Conservation (phyloP, 305 asterid species). For the Caryopteris hybrid region DNA sequence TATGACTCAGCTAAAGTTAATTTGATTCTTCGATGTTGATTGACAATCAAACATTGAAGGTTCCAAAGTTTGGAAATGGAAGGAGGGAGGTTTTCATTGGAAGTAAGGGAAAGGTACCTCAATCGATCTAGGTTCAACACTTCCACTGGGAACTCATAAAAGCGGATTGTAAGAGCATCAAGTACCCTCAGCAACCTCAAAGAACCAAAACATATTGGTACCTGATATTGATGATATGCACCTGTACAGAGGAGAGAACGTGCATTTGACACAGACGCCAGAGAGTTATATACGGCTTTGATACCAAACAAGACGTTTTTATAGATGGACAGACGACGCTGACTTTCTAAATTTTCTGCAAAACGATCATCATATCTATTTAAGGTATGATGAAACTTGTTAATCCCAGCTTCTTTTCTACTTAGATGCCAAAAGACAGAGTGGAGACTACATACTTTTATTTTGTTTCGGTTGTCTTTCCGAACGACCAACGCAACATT, state of each 20-base stretch:
- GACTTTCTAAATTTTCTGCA: not conserved
- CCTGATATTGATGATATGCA: not conserved
- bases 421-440: slow-evolving; percentile 11
- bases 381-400: not conserved
- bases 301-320: not conserved
- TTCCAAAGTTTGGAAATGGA: not conserved
- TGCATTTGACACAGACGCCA: not conserved
- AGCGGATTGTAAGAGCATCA: not conserved
- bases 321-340: not conserved
- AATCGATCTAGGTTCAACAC: not conserved
- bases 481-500: not conserved
- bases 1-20: not conserved
- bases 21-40: not conserved
- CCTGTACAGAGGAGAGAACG: not conserved
- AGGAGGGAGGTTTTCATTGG: not conserved
- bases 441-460: slow-evolving; percentile 8
- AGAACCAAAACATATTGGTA: not conserved
- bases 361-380: not conserved
- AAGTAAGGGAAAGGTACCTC: not conserved
- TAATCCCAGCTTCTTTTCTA: not conserved
- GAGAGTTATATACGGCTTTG: not conserved
- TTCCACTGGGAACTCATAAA: not conserved
- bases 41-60: slow-evolving; percentile 1
- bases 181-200: slow-evolving; percentile 3
- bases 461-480: not conserved